Evolutionary conservation across 768 basidiomycete species (phyloP), one percentile per base, ranked within the genome.

Genomic region (Mycena belliarum): DNA sequence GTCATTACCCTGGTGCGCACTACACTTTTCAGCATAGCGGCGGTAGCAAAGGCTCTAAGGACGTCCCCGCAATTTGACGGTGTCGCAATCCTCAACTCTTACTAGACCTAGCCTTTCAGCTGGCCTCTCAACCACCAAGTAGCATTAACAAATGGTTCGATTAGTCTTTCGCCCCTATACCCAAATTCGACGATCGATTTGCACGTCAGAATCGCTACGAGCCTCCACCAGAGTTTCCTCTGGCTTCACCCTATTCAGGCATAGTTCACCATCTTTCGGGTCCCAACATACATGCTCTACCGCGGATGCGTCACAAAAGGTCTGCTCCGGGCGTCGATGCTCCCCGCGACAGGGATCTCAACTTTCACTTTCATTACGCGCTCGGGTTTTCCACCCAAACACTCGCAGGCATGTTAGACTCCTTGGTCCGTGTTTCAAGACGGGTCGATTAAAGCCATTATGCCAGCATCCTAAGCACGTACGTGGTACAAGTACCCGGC

Each of bases 101-200:
- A n/a, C n/a, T n/a, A n/a, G n/a, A n/a, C n/a, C n/a, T n/a, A n/a
- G n/a, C n/a, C n/a, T n/a, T n/a, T n/a, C n/a, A n/a, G n/a, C n/a
- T n/a, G n/a, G n/a, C n/a, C n/a, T n/a, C n/a, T n/a, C n/a, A n/a
- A n/a, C n/a, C n/a, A n/a, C n/a, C n/a, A n/a, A n/a, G n/a, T n/a
- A n/a, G n/a, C n/a, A n/a, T n/a, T n/a, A n/a, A n/a, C n/a, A n/a
- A 51, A 89, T 88, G 88, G 88, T 89, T 90, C 87, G 87, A 91
- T 91, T 89, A 88, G 89, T 91, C 89, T 91, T 91, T 91, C 86
- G 85, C 88, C 89, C 89, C 89, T 90, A 91, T 90, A 89, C 88
- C 87, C 88, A 89, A 88, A 87, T 91, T 88, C 79, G 86, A 90
- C 88, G 85, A 91, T 89, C 86, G 88, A 91, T 91, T 91, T 91